Conservation (phyloP, 2,329 filamentous ascomycete genomes). For the Apiospora pterosperma region DNA sequence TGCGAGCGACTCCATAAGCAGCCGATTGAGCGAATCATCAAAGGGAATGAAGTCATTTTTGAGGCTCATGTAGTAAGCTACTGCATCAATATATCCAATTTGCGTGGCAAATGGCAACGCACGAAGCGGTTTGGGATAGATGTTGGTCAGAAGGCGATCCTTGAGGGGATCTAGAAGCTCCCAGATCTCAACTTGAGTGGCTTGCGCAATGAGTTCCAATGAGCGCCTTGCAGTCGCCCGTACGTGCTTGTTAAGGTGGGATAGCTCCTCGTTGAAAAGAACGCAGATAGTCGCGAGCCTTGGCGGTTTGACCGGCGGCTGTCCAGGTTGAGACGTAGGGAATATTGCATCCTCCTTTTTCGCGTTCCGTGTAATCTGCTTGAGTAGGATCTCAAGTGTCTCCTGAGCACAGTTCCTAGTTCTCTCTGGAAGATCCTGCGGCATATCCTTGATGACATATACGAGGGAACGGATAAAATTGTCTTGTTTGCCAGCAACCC, state of each 20-base stretch:
- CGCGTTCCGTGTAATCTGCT: conserved; percentile 72
- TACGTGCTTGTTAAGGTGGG: conserved; percentile 94
- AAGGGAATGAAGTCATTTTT: conserved; percentile 88
- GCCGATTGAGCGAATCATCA: conserved; percentile 83
- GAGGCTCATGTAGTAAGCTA: conserved; percentile 89
- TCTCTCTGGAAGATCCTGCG: conserved; percentile 85
- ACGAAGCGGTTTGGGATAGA: conserved; percentile 91
- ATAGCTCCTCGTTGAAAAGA: conserved; percentile 82
- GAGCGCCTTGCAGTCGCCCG: conserved; percentile 81
- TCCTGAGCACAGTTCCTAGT: conserved; percentile 80
- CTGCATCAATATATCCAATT: conserved; percentile 97
- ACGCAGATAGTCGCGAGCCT: conserved; percentile 76
- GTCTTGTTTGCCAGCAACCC: conserved; percentile 77
- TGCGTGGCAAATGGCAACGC: conserved; percentile 92
- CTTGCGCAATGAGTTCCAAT: conserved; percentile 76
- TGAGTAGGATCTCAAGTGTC: conserved; percentile 76
- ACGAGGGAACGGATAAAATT: conserved; percentile 90
- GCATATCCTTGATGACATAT: conserved; percentile 98
- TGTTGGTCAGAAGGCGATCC: conserved; percentile 82
- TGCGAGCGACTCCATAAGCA: conserved; percentile 90
- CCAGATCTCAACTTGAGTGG: conserved; percentile 74
- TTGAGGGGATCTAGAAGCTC: conserved; percentile 88
- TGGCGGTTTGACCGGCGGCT: conserved; percentile 46
- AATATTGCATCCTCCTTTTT: conserved; percentile 72
- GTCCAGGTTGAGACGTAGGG: conserved; percentile 33